Conservation (phyloP, 257 asterid genomes). For the Petrea volubilis region DNA sequence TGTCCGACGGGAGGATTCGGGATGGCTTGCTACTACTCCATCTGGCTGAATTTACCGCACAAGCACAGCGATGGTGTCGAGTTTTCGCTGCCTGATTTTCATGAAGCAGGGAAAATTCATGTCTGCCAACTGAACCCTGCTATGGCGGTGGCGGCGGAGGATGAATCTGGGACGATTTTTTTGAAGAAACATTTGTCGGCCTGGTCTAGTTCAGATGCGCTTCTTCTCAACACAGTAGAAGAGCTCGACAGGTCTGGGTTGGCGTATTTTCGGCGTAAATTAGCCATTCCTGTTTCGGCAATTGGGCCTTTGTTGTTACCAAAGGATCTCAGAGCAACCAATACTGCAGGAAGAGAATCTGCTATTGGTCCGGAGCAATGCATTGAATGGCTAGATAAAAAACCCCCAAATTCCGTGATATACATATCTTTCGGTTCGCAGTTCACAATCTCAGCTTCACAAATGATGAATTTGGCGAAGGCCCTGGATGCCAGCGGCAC, state of each 20-base stretch:
- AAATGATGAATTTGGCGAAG: slow-evolving; percentile 48
- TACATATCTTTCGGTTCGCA: slow-evolving; percentile 51
- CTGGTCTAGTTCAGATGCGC: slow-evolving; percentile 45
- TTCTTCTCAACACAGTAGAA: slow-evolving; percentile 47
- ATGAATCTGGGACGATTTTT: slow-evolving; percentile 34
- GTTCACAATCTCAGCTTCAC: slow-evolving; percentile 45
- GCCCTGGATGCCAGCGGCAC: slow-evolving; percentile 33
- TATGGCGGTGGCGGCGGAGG: slow-evolving; percentile 32
- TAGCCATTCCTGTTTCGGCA: slow-evolving; percentile 44
- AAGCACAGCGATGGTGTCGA: slow-evolving; percentile 29
- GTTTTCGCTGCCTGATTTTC: slow-evolving; percentile 50
- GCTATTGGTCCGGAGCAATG: slow-evolving; percentile 27
- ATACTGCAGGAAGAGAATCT: slow-evolving; percentile 8
- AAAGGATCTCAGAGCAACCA: no score
- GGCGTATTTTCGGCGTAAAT: slow-evolving; percentile 37
- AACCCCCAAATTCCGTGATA: slow-evolving; percentile 32
- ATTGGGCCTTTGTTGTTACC: slow-evolving; percentile 45
- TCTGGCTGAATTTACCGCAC: slow-evolving; percentile 55
- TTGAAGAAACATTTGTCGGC: slow-evolving; percentile 35
- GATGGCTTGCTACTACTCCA: slow-evolving; percentile 52
- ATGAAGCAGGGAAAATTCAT: slow-evolving; percentile 51
- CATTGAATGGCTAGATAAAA: slow-evolving; percentile 37
- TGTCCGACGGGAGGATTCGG: slow-evolving; percentile 51
- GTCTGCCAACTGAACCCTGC: slow-evolving; percentile 43
- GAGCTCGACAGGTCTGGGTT: slow-evolving; percentile 47